These are phyloP conservation scores for Ascochyta lentis DNA, from an alignment of 2,329 filamentous ascomycete species.

Conservation along the genomic window DNA sequence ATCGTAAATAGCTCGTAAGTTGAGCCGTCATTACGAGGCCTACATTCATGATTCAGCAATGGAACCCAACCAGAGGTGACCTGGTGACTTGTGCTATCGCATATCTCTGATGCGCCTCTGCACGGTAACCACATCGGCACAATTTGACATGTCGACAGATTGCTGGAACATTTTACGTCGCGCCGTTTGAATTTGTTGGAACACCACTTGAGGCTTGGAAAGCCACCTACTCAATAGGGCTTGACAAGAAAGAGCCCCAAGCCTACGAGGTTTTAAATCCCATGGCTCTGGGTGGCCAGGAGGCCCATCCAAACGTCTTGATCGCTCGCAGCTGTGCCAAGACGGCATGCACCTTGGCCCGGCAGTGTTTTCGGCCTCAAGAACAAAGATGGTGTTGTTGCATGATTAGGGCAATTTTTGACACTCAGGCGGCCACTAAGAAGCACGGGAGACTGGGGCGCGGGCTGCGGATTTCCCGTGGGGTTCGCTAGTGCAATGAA, in stretches of 20 bases:
- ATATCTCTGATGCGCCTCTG: not conserved
- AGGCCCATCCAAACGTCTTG: not conserved
- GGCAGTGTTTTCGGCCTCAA: not conserved
- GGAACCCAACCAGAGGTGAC: not conserved
- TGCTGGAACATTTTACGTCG: not conserved
- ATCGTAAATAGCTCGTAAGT: not conserved
- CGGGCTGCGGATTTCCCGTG: conserved; percentile 13
- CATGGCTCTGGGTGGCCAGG: not conserved
- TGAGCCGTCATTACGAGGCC: not conserved
- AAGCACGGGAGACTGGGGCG: not conserved
- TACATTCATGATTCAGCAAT: not conserved
- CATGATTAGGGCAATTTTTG: not conserved
- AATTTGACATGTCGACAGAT: not conserved
- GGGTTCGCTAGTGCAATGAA: conserved; percentile 4
- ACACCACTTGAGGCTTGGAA: not conserved
- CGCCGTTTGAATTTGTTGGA: not conserved
- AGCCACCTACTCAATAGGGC: not conserved
- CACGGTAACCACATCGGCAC: conserved; percentile 2
- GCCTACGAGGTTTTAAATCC: not conserved
- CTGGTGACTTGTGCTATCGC: not conserved
- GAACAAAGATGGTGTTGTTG: not conserved
- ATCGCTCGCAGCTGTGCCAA: conserved; percentile 4
- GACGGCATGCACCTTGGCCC: not conserved
- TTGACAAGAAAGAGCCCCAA: not conserved
- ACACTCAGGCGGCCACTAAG: not conserved